These are phyloP conservation scores for Pycnococcus provasolii DNA, from an alignment of 139 green algal species.

Conservation along the genomic window DNA sequence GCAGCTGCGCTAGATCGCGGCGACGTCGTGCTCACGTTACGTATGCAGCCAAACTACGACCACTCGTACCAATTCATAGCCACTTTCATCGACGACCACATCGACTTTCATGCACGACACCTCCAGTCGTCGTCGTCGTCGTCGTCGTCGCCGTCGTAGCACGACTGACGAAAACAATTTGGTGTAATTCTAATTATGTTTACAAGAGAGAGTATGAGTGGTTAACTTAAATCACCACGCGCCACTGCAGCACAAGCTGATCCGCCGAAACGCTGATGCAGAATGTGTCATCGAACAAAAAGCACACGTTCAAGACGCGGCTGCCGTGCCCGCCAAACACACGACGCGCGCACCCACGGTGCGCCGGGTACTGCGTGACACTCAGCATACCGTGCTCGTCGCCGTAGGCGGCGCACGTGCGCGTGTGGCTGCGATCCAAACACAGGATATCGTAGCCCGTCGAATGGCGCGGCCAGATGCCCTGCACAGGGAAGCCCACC, in stretches of 20 bases:
- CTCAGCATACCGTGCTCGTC: conserved; percentile 24
- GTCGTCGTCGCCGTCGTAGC: not conserved
- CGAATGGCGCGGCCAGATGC: conserved; percentile 16
- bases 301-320: not conserved
- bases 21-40: conserved; percentile 39
- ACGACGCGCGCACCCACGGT: not conserved
- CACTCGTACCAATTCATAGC: conserved; percentile 90
- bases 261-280: conserved; percentile 16
- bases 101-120: conserved; percentile 56
- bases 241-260: conserved; percentile 13
- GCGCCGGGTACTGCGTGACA: conserved; percentile 25
- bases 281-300: conserved; percentile 19
- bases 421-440: conserved; percentile 11
- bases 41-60: conserved; percentile 82
- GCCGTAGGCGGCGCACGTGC: conserved; percentile 17
- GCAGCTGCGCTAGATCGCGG: conserved; percentile 41
- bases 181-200: not conserved
- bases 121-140: not conserved
- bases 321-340: conserved; percentile 9
- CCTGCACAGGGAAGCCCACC: conserved; percentile 17
- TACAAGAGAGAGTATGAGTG: not conserved
- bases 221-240: conserved; percentile 9
- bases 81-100: conserved; percentile 82
- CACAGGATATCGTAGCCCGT: conserved; percentile 17
- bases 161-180: not conserved